Evolutionary conservation across 768 basidiomycete species (phyloP).

Genomic region (Xerocomellus chrysenteron): DNA sequence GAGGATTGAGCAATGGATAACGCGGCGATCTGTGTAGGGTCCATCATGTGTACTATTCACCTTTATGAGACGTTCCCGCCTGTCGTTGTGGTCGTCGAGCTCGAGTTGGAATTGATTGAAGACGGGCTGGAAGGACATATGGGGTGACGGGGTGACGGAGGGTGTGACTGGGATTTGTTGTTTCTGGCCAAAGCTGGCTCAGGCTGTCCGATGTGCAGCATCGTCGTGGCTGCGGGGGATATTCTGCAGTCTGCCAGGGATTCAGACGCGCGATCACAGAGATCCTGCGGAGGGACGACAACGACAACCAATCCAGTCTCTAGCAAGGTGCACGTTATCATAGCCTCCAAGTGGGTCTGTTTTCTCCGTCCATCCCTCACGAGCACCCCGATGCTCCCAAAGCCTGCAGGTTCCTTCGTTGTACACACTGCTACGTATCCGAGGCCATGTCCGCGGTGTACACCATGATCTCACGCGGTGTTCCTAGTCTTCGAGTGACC

Average conservation of each 20-base stretch:
- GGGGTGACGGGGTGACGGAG: conserved; percentile 1
- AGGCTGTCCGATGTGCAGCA: conserved; percentile 80
- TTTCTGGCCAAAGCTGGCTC: neutral
- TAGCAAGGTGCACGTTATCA: no score
- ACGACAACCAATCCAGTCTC: no score
- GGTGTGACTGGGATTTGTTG: neutral
- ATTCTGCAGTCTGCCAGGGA: conserved; percentile 11
- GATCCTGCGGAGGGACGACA: no score
- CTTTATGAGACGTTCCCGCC: conserved; percentile 90
- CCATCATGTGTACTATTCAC: conserved; percentile 34
- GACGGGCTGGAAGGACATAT: conserved; percentile 16
- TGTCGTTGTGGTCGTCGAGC: conserved; percentile 82
- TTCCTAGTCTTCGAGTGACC: conserved; percentile 22
- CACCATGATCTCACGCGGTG: conserved; percentile 35
- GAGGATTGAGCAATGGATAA: conserved; percentile 1
- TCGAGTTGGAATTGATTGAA: conserved; percentile 69
- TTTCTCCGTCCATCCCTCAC: no score
- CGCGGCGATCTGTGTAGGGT: conserved; percentile 1
- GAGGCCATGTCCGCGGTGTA: conserved; percentile 25
- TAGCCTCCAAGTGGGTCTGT: no score
- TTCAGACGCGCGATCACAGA: conserved; percentile 29
- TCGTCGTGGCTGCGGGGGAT: conserved; percentile 51
- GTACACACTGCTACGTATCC: conserved; percentile 53
- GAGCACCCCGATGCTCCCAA: conserved; percentile 4
- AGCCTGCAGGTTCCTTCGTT: conserved; percentile 79